These are phyloP conservation scores for Fistulinella prunicolor DNA, from an alignment of 768 basidiomycete species.

Conservation along the genomic window DNA sequence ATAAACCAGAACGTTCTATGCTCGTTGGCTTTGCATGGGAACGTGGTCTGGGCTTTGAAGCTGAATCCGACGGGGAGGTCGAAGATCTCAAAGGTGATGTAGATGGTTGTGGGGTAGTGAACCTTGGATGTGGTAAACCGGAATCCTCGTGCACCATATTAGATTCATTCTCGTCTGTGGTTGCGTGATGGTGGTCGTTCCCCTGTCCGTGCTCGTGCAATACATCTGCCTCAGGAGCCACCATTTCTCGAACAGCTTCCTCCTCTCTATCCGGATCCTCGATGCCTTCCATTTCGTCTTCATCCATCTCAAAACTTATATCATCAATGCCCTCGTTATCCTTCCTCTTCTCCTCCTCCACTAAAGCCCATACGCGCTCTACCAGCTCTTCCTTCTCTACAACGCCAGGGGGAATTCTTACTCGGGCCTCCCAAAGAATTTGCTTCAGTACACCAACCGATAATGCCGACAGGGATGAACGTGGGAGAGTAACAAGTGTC, in stretches of 20 bases:
- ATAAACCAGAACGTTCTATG: slow-evolving; percentile 70
- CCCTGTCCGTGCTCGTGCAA: slow-evolving; percentile 1
- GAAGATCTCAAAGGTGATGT: slow-evolving; percentile 22
- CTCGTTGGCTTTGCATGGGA: slow-evolving; percentile 14
- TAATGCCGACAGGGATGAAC: slow-evolving; percentile 54
- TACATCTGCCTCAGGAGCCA: slow-evolving; percentile 13
- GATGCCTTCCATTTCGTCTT: slow-evolving; percentile 30
- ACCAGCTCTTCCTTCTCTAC: slow-evolving; percentile 91
- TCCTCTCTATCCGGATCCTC: slow-evolving; percentile 21
- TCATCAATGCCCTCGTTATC: slow-evolving; percentile 40
- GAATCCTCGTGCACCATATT: slow-evolving; percentile 5
- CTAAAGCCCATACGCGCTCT: slow-evolving; percentile 54
- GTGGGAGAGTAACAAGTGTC: slow-evolving; percentile 62
- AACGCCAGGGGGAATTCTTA: slow-evolving; percentile 47
- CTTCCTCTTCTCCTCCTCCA: slow-evolving; percentile 62
- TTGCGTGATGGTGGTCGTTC: background rate
- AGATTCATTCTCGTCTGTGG: background rate
- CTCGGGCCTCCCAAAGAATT: slow-evolving; percentile 78
- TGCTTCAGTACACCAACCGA: slow-evolving; percentile 74
- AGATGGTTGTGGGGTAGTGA: slow-evolving; percentile 12
- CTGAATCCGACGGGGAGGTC: slow-evolving; percentile 30
- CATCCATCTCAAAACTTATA: slow-evolving; percentile 13
- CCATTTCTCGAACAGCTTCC: slow-evolving; percentile 12
- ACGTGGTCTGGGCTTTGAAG: slow-evolving; percentile 38
- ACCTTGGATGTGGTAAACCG: slow-evolving; percentile 5